Percentiles rank a stretch among this genome's conserved stretches.
Evolutionary conservation across 2,329 filamentous ascomycete species (phyloP).

Genomic region (Aspergillus floridensis): DNA sequence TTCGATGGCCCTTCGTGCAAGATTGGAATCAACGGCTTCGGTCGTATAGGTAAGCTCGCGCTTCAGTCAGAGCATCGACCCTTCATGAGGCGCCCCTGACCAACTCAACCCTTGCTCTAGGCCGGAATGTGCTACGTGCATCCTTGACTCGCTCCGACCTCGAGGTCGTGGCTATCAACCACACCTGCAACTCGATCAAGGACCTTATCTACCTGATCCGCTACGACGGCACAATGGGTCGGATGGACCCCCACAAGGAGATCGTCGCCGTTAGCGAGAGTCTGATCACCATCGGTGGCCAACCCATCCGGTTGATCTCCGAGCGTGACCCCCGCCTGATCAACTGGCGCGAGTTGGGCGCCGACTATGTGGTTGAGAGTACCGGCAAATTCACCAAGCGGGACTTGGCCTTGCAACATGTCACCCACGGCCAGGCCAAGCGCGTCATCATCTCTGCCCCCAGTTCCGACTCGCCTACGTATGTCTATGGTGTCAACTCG

Average conservation of each 20-base stretch:
- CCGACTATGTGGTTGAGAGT: conserved; percentile 30
- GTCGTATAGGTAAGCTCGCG: conserved; percentile 65
- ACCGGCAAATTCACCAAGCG: conserved; percentile 65
- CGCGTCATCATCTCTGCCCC: conserved; percentile 65
- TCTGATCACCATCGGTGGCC: conserved; percentile 52
- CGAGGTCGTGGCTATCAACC: conserved; percentile 30
- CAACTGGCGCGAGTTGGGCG: conserved; percentile 27
- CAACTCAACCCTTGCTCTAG: conserved; percentile 10
- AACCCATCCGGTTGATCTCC: conserved; percentile 25
- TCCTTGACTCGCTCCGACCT: conserved; percentile 24
- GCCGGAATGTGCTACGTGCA: conserved; percentile 63
- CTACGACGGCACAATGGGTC: conserved; percentile 58
- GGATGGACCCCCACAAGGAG: conserved; percentile 87
- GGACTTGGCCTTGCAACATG: conserved; percentile 69
- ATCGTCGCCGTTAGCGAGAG: conserved; percentile 86
- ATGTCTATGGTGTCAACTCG: conserved; percentile 33
- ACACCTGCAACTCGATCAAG: conserved; percentile 28
- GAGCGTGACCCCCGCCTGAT: conserved; percentile 29
- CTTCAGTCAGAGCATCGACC: background rate
- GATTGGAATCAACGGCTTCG: conserved; percentile 95
- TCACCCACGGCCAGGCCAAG: conserved; percentile 79
- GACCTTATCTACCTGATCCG: conserved; percentile 31
- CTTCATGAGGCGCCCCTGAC: too few relatives aligned
- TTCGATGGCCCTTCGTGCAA: conserved; percentile 43
- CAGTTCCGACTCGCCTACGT: conserved; percentile 69